Evolutionary conservation across 2,329 filamentous ascomycete genomes (phyloP).

Genomic region (Aplosporella prunicola): DNA sequence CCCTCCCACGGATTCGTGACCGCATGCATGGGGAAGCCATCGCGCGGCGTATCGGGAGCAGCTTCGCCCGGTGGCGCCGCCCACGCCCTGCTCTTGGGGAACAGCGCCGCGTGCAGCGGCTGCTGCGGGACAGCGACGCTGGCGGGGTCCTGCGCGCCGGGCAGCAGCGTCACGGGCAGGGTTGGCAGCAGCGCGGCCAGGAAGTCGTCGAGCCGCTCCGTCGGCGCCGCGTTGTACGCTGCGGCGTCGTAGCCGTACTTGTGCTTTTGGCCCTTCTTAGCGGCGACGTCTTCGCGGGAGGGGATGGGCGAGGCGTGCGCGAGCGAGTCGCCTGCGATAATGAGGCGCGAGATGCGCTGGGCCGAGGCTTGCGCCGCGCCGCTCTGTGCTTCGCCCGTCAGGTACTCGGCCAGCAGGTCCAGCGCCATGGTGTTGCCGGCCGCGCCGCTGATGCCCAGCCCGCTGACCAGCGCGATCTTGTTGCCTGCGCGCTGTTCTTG

Average conservation of each 20-base stretch:
- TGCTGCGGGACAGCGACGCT: slow-evolving; percentile 88
- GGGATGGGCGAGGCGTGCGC: slow-evolving; percentile 39
- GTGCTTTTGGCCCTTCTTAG: slow-evolving; percentile 49
- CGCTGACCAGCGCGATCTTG: slow-evolving; percentile 84
- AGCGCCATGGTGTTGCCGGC: slow-evolving; percentile 66
- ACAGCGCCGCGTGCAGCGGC: slow-evolving; percentile 85
- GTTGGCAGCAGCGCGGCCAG: slow-evolving; percentile 72
- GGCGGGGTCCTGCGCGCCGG: slow-evolving; percentile 75
- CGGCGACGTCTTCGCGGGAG: slow-evolving; percentile 36
- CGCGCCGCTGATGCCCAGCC: slow-evolving; percentile 70
- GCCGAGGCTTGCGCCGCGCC: slow-evolving; percentile 49
- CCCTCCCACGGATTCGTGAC: slow-evolving; percentile 92
- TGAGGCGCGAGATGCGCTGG: slow-evolving; percentile 63
- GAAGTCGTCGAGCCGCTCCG: slow-evolving; percentile 74
- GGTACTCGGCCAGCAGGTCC: slow-evolving; percentile 72
- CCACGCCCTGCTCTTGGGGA: slow-evolving; percentile 66
- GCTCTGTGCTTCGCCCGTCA: slow-evolving; percentile 71
- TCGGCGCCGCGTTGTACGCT: slow-evolving; percentile 78
- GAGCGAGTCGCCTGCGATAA: slow-evolving; percentile 89
- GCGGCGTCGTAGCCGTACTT: slow-evolving; percentile 93
- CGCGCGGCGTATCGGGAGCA: slow-evolving; percentile 35
- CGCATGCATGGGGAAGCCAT: slow-evolving; percentile 79
- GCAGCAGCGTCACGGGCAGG: slow-evolving; percentile 80
- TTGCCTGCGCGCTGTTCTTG: slow-evolving; percentile 36
- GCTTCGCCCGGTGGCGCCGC: slow-evolving; percentile 36